These are phyloP conservation scores for Curvularia lunata DNA, from an alignment of 2,329 filamentous ascomycete genomes.

Conservation along the genomic window DNA sequence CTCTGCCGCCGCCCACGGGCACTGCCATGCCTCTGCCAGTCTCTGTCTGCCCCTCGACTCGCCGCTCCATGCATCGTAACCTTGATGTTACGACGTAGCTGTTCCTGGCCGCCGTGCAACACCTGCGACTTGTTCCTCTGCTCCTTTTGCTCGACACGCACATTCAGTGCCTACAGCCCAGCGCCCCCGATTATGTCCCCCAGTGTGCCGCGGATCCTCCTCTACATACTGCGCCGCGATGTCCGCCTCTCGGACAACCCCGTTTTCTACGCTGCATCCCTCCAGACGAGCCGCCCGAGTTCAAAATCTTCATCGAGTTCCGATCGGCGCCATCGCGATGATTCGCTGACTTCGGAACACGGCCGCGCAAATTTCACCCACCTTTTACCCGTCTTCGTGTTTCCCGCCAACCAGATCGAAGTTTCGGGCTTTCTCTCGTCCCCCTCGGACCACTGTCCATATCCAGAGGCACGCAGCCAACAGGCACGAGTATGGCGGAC, in stretches of 20 bases:
- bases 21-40: slow-evolving; percentile 26
- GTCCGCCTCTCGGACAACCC: slow-evolving; percentile 77
- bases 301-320: slow-evolving; percentile 13
- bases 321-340: slow-evolving; percentile 48
- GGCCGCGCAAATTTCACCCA: slow-evolving; percentile 53
- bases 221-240: slow-evolving; percentile 76
- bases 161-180: slow-evolving; percentile 19
- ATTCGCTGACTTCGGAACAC: slow-evolving; percentile 34
- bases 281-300: slow-evolving; percentile 22
- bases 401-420: slow-evolving; percentile 74
- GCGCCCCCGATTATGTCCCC: slow-evolving; percentile 29
- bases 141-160: slow-evolving; percentile 30
- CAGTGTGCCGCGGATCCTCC: slow-evolving; percentile 57
- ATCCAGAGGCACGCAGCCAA: slow-evolving; percentile 70
- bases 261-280: slow-evolving; percentile 65
- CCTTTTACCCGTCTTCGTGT: slow-evolving; percentile 70
- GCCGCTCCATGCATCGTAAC: slow-evolving; percentile 19
- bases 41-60: slow-evolving; percentile 17
- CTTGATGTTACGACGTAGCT: slow-evolving; percentile 43
- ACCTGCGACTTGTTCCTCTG: slow-evolving; percentile 35
- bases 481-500: slow-evolving; percentile 74
- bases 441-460: slow-evolving; percentile 60
- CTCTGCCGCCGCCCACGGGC: slow-evolving; percentile 21
- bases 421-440: slow-evolving; percentile 71
- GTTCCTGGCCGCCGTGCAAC: slow-evolving; percentile 41